Evolutionary conservation across 2,329 filamentous ascomycete genomes (phyloP), one percentile per base, ranked within the genome.

Genomic region (Paramyrothecium sp.): DNA sequence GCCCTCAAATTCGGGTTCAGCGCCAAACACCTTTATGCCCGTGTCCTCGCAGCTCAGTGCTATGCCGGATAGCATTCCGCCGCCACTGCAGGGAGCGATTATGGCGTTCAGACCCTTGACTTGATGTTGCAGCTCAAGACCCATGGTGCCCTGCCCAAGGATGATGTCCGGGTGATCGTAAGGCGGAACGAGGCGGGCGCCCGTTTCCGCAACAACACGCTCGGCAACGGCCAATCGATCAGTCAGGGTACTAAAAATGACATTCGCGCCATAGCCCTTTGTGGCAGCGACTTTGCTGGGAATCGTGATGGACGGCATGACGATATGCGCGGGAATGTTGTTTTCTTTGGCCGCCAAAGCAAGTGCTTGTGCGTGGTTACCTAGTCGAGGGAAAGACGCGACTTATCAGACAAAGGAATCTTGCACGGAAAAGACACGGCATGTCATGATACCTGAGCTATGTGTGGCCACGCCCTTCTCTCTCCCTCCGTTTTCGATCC

Each of bases 111-210:
- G 73, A 1, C 71, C 70, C 26, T 67, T 71, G 2, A 86, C 87
- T 69, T 96, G 91, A 55, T 80, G 75, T 65, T 89, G 85, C 41
- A 94, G 71, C 71, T 96, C 91, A 7, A 94, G 71, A 0, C 84
- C 91, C 56, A 88, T 78, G 0, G 91, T 96, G 13, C 91, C 92
- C 73, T 95, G 91, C 0, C 91, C 92, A 0, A 93, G 81, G 48
- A 96, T 88, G 63, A 95, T 90, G 70, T 95, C 83, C 3, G 88
- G 87, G 71, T 96, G 89, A 71, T 96, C 89, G 68, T 95, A 95
- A 0, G 91, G 91, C 56, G 91, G 91, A 10, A 96, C 81, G 3
- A 95, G 75, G 1, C 85, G 83, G 0, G 90, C 90, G 30, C 86
- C 85, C 0, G 89, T 93, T 53, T 84, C 73, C 34, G 75, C 72